phyloP scores from a whole-genome alignment of 129 eudicot species.

The Heracleum sosnowskyi region DNA sequence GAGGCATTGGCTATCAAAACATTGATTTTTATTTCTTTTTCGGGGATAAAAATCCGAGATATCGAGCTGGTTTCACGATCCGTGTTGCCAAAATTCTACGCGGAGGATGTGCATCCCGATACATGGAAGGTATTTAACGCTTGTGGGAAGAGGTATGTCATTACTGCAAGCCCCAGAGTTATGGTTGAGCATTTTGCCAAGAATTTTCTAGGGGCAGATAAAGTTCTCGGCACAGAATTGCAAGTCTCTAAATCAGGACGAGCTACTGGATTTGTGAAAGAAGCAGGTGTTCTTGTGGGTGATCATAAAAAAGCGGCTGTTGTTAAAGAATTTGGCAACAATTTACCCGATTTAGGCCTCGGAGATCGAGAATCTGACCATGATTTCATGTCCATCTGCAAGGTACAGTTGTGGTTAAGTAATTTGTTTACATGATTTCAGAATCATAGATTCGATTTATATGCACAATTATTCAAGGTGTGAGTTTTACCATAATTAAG shows the following conservation, averaged over 20 bases:
- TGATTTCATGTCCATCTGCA: slow-evolving; percentile 5
- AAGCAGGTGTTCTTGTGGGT: slow-evolving; percentile 68
- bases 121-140: slow-evolving; percentile 72
- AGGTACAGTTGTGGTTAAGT: too few species aligned
- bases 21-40: slow-evolving; percentile 50
- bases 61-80: slow-evolving; percentile 71
- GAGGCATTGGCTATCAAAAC: slow-evolving; percentile 33
- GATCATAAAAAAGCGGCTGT: slow-evolving; percentile 38
- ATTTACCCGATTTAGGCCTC: slow-evolving; percentile 8
- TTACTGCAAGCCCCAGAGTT: slow-evolving; percentile 70
- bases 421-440: too few species aligned
- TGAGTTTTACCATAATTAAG: not conserved
- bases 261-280: slow-evolving; percentile 67
- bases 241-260: slow-evolving; percentile 53
- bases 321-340: slow-evolving; percentile 3
- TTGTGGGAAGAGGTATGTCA: slow-evolving; percentile 57
- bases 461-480: too few species aligned
- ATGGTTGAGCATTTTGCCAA: slow-evolving; percentile 73
- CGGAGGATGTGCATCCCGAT: slow-evolving; percentile 67
- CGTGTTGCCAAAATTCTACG: slow-evolving; percentile 69
- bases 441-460: too few species aligned
- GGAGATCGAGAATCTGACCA: slow-evolving; percentile 10
- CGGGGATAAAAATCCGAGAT: slow-evolving; percentile 50
- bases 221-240: slow-evolving; percentile 73
- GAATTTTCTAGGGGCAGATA: slow-evolving; percentile 66